Evolutionary conservation across 352 stramenopile genomes (phyloP).

Genomic region (Globisporangium recalcitrans): DNA sequence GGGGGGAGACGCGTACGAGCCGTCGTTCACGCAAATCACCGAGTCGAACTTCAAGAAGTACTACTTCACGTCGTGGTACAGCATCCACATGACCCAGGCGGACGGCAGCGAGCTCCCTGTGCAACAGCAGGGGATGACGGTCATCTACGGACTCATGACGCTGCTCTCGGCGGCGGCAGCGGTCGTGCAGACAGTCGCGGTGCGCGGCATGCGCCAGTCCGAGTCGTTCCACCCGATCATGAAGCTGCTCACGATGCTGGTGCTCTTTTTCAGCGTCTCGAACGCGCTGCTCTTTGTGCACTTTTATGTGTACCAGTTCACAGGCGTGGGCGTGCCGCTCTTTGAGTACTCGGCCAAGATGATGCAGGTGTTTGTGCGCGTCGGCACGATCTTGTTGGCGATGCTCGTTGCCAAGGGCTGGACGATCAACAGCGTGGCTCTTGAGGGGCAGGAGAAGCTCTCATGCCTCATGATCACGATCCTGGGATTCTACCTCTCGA

Average conservation of each 20-base stretch:
- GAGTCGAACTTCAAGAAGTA: constrained; percentile 67
- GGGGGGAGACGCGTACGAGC: constrained; percentile 52
- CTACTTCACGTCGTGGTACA: constrained; percentile 77
- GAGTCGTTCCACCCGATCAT: constrained; percentile 82
- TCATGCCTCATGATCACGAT: constrained; percentile 58
- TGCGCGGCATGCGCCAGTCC: constrained; percentile 35
- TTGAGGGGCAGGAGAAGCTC: constrained; percentile 63
- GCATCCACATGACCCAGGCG: constrained; percentile 69
- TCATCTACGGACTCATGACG: constrained; percentile 50
- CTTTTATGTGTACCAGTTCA: constrained; percentile 55
- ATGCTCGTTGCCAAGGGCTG: constrained; percentile 77
- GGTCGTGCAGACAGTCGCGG: constrained; percentile 39
- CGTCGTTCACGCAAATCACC: constrained; percentile 62
- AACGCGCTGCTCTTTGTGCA: constrained; percentile 58
- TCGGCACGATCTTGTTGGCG: constrained; percentile 62
- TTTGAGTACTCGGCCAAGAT: constrained; percentile 71
- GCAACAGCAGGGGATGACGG: constrained; percentile 50
- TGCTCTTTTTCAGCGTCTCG: constrained; percentile 55
- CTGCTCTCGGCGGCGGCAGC: constrained; percentile 31
- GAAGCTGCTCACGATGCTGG: constrained; percentile 57
- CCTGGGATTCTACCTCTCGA: constrained; percentile 62
- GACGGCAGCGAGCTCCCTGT: constrained; percentile 63
- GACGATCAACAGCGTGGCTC: constrained; percentile 66
- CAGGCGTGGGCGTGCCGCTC: constrained; percentile 62
- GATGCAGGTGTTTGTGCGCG: constrained; percentile 58